Conservation (phyloP, 106 monocot species). For the Amphibolis antarctica region DNA sequence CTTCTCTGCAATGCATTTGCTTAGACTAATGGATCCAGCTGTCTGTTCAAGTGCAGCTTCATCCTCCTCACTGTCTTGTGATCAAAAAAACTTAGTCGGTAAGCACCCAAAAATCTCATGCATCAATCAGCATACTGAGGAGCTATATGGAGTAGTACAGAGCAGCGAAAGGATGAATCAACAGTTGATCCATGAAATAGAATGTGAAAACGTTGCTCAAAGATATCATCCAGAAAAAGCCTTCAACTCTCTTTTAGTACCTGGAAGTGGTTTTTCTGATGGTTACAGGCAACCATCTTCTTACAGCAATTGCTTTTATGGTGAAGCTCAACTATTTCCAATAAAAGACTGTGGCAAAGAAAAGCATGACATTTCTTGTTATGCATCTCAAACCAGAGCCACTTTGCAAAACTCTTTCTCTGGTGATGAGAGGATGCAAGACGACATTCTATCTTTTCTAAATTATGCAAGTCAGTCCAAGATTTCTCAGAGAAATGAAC, state of each 20-base stretch:
- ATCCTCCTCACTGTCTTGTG: conserved; percentile 4
- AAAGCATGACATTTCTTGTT: conserved; percentile 11
- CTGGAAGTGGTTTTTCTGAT: conserved; percentile 32
- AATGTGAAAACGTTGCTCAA: neutral
- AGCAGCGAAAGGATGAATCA: neutral
- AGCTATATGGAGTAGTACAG: neutral
- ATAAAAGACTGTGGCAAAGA: neutral
- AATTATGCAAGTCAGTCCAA: neutral
- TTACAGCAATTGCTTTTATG: conserved; percentile 6
- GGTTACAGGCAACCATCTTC: conserved; percentile 12
- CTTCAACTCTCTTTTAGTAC: conserved; percentile 27
- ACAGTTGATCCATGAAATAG: neutral
- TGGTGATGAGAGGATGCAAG: conserved; percentile 4
- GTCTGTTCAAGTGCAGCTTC: conserved; percentile 19
- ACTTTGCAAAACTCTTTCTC: conserved; percentile 8
- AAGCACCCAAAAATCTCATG: conserved; percentile 5
- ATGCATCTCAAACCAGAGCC: conserved; percentile 2
- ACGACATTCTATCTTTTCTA: neutral
- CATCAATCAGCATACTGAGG: conserved; percentile 8
- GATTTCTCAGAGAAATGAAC: conserved; percentile 6
- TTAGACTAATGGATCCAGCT: conserved; percentile 56
- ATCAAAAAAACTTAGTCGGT: conserved; percentile 1
- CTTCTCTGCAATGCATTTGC: conserved; percentile 72
- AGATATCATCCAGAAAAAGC: conserved; percentile 16
- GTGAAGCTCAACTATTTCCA: neutral